phyloP scores from a whole-genome alignment of 345 rosid genomes.

The Dovyalis caffra region DNA sequence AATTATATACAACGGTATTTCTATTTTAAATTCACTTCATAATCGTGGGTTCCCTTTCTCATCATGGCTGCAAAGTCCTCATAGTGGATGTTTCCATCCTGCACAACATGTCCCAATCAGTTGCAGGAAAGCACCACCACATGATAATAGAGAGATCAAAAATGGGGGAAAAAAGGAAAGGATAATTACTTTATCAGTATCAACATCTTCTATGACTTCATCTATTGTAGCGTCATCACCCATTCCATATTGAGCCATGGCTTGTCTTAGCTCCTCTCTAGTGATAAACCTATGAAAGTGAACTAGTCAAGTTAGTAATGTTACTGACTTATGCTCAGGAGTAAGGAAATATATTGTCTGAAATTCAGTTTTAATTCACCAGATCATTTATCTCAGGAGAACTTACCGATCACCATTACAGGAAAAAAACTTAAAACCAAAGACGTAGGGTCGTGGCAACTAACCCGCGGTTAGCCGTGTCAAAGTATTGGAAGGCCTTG shows the following conservation, averaged over 20 bases:
- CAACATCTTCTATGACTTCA: conserved; percentile 30
- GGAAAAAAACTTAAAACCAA: background rate
- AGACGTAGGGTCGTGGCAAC: background rate
- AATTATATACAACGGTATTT: background rate
- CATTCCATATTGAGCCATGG: conserved; percentile 29
- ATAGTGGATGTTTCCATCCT: conserved; percentile 45
- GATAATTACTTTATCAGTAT: conserved; percentile 25
- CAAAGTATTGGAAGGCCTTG: conserved; percentile 31
- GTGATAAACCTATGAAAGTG: conserved; percentile 22
- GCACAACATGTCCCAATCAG: background rate
- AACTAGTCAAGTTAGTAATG: too few species aligned
- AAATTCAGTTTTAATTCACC: too few species aligned
- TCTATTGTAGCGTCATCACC: conserved; percentile 32
- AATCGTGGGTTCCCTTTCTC: conserved; percentile 25
- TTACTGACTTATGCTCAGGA: too few species aligned
- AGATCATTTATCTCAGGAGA: too few species aligned
- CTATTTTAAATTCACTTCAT: background rate
- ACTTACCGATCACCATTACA: too few species aligned
- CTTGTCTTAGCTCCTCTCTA: conserved; percentile 32
- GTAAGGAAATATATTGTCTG: too few species aligned
- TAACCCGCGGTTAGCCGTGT: conserved; percentile 29
- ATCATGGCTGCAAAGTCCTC: conserved; percentile 45
- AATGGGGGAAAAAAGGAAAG: background rate
- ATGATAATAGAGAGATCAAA: background rate
- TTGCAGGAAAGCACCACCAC: too few species aligned